These are phyloP conservation scores for Prototheca cutis DNA, from an alignment of 163 green algal species.

Conservation along the genomic window DNA sequence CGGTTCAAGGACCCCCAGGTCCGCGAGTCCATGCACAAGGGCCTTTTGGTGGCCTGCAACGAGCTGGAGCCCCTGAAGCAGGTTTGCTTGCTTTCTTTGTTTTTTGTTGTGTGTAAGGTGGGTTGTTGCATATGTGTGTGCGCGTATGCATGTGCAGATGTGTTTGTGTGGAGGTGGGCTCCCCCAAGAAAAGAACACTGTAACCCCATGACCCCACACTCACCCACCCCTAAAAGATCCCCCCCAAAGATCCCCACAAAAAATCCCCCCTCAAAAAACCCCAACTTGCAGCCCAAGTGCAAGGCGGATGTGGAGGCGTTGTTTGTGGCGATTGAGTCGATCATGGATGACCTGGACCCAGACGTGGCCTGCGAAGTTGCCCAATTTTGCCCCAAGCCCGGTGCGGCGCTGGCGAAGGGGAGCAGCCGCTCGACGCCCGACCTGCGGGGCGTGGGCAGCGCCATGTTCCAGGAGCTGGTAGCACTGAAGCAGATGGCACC, in stretches of 20 bases:
- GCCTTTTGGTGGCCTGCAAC: slow-evolving; percentile 14
- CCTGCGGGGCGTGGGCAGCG: no score
- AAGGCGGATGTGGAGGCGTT: slow-evolving; percentile 12
- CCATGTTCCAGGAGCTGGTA: background rate
- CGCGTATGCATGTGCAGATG: no score
- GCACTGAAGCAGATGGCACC: background rate
- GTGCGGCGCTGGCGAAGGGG: background rate
- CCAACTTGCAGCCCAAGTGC: slow-evolving; percentile 11
- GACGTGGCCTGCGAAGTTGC: slow-evolving; percentile 15
- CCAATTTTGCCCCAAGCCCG: slow-evolving; percentile 8
- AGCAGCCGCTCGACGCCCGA: no score
- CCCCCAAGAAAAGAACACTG: no score
- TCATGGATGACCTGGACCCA: slow-evolving; percentile 24
- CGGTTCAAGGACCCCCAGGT: slow-evolving; percentile 14
- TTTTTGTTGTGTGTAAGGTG: no score
- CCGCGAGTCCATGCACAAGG: slow-evolving; percentile 8
- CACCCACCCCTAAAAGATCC: no score
- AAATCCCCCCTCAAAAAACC: background rate
- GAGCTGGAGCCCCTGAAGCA: slow-evolving; percentile 3
- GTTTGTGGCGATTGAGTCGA: slow-evolving; percentile 16
- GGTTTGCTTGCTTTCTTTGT: no score
- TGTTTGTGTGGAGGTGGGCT: no score
- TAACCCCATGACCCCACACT: no score
- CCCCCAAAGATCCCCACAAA: background rate
- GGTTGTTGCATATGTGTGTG: no score